Base-by-base conservation (phyloP, 306 rosid species). In the Corylus avellana region DNA sequence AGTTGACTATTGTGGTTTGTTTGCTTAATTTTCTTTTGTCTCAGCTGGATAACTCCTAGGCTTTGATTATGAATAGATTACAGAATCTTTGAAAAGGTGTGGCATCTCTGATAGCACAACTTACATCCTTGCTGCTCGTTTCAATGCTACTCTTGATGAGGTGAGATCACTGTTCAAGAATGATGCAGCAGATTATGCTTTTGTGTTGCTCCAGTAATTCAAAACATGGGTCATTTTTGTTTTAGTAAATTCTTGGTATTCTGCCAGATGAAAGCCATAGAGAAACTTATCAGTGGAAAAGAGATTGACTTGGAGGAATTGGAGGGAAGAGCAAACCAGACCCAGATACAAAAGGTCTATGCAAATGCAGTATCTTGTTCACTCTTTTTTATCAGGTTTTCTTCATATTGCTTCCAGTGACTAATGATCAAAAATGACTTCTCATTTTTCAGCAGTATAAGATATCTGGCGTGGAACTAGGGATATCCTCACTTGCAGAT, bases 51-150 rank as follows among this genome's bases (percentile, higher is more conserved):
- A 46, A 89, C 75, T 61, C 59, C 32, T 50, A 32, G 29, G 68
- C 37, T 67, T 86, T 78, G 25, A 74, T 88, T 63, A 48, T 74
- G 16, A 57, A 70, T 81, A 94, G 98, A 94, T 94, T 79, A 84
- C 97, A 63, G 98, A 94, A 79, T 94, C 97, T 17, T 87, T 94
- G 64, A 91, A 90, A 84, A 86, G 97, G 89, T 92, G 93, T 62
- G 97, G 98, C 75, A 90, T 94, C 68, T 90, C 93, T 35, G 92
- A 85, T 37, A 84, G 74, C 83, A 85, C 98, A 11, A 85, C 92
- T 18, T 92, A 92, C 77, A 75, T 90, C 82, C 94, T 94, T 72
- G 97, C 89, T 5, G 92, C 97, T 78, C 85, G 90, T 71, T 94
- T 94, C 82, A 89, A 85, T 85, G 88, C 95, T 75, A 86, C 91